Conservation (phyloP, 495 filamentous ascomycete species). For the Podospora anserina region DNA sequence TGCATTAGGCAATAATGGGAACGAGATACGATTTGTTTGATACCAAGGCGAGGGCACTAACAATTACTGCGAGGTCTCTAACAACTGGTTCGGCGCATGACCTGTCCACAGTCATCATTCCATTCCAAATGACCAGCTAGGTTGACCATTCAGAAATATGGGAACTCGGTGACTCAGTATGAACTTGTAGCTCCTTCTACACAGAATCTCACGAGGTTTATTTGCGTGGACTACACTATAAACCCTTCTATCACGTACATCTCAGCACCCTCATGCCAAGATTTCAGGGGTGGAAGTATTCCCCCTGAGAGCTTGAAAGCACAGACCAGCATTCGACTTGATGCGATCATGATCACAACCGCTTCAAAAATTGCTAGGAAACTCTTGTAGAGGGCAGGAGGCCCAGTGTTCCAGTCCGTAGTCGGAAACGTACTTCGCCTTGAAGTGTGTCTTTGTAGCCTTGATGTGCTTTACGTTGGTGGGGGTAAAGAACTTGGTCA, state of each 20-base stretch:
- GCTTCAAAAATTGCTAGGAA: too few relatives aligned
- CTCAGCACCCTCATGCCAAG: background rate
- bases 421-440: too few relatives aligned
- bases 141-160: background rate
- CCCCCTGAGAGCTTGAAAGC: background rate
- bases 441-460: too few relatives aligned
- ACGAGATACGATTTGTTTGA: background rate
- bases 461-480: too few relatives aligned
- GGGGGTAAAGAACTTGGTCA: too few relatives aligned
- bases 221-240: background rate
- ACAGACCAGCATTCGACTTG: background rate
- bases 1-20: background rate
- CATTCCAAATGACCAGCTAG: background rate
- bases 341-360: too few relatives aligned
- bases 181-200: background rate
- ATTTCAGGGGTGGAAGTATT: background rate
- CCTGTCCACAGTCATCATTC: background rate
- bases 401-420: too few relatives aligned
- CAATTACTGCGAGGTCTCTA: background rate
- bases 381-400: too few relatives aligned
- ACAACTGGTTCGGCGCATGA: background rate
- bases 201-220: background rate
- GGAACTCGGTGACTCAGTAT: background rate
- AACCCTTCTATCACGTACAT: background rate
- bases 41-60: background rate